Conservation (phyloP, 495 filamentous ascomycete genomes). For the Tuber melanosporum region DNA sequence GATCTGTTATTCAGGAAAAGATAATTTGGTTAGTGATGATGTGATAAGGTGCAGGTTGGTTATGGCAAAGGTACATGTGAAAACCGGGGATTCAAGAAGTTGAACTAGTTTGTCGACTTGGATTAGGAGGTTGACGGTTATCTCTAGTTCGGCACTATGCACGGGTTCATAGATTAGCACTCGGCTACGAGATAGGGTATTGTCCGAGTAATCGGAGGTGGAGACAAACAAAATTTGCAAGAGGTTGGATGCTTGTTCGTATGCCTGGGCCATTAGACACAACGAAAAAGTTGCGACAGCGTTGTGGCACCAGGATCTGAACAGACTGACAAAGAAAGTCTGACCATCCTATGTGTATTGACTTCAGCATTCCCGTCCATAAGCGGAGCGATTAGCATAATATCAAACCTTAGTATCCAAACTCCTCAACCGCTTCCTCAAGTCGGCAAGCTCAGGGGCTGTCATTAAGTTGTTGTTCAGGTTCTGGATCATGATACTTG, state of each 20-base stretch:
- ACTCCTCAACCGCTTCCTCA: slow-evolving; percentile 83
- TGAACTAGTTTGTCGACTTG: slow-evolving; percentile 99
- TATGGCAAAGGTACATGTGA: slow-evolving; percentile 62
- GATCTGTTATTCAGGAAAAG: slow-evolving; percentile 49
- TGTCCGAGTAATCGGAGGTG: neutral
- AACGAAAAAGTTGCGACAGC: slow-evolving; percentile 95
- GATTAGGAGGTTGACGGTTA: slow-evolving; percentile 97
- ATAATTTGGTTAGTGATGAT: neutral
- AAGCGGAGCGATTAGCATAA: neutral
- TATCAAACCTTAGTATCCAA: slow-evolving; percentile 63
- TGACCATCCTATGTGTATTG: slow-evolving; percentile 61
- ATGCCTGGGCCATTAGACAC: slow-evolving; percentile 92
- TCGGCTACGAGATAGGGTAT: neutral
- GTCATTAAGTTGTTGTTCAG: slow-evolving; percentile 99
- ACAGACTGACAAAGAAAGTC: slow-evolving; percentile 87
- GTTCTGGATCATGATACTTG: slow-evolving; percentile 99
- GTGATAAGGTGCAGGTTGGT: neutral
- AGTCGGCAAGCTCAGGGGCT: slow-evolving; percentile 83
- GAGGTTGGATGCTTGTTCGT: slow-evolving; percentile 95
- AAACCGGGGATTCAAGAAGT: slow-evolving; percentile 93
- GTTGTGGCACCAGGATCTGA: slow-evolving; percentile 97
- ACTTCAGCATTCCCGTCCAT: slow-evolving; percentile 43
- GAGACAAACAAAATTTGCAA: slow-evolving; percentile 81
- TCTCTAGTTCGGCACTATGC: slow-evolving; percentile 84
- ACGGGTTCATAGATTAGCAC: slow-evolving; percentile 44